phyloP scores from a whole-genome alignment of 495 filamentous ascomycete species.

The Neurospora sublineolata region DNA sequence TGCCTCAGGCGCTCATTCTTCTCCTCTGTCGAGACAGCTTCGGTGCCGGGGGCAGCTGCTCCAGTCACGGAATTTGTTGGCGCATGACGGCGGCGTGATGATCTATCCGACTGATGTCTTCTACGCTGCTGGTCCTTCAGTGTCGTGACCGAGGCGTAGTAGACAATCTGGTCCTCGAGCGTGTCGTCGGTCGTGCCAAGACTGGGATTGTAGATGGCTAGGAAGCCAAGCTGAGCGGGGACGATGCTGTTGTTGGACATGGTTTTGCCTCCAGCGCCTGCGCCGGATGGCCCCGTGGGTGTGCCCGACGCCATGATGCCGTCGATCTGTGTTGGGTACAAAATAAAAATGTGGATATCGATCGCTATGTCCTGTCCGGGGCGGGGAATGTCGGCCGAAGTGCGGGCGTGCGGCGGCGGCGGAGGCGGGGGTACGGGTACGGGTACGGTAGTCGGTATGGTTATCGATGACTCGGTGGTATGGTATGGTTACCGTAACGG shows the following conservation, averaged over 20 bases:
- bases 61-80: neutral
- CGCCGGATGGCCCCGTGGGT: neutral
- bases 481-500: neutral
- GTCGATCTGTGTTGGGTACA: neutral
- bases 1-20: constrained; percentile 77
- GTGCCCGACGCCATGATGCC: neutral
- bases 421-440: neutral
- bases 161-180: constrained; percentile 80
- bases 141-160: constrained; percentile 62
- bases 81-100: neutral
- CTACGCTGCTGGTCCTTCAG: constrained; percentile 20
- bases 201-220: constrained; percentile 88
- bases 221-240: constrained; percentile 76
- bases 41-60: constrained; percentile 9
- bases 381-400: neutral
- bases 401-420: neutral
- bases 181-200: constrained; percentile 84
- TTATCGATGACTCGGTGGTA: neutral
- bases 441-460: neutral
- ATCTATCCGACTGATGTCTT: neutral
- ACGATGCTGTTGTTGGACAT: constrained; percentile 24
- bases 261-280: neutral
- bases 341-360: neutral
- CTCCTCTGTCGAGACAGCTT: constrained; percentile 42
- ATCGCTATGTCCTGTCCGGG: neutral